These are phyloP conservation scores for Wickerhamiella shivajii DNA, from an alignment of 805 yeast species.

Conservation along the genomic window DNA sequence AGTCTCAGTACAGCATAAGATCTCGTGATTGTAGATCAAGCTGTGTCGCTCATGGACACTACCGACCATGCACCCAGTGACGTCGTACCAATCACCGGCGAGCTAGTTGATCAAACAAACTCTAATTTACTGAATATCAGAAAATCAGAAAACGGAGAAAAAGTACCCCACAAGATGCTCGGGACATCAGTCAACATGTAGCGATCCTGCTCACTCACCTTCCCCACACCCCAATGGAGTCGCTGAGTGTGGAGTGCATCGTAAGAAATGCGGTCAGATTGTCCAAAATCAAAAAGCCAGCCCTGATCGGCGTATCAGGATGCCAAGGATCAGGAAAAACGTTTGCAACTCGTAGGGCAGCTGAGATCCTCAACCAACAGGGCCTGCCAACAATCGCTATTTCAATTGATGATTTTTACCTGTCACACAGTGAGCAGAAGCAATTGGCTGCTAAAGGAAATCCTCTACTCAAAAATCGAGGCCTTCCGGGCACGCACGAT, in stretches of 20 bases:
- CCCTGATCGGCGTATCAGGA: conserved; percentile 23
- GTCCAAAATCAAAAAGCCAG: not conserved
- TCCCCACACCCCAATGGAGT: no score
- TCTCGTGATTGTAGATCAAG: no score
- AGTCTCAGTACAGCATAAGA: no score
- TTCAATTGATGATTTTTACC: conserved; percentile 79
- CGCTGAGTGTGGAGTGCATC: no score
- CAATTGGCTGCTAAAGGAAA: conserved; percentile 33
- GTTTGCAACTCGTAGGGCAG: conserved; percentile 19
- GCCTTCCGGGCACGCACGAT: conserved; percentile 93
- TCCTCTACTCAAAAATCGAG: conserved; percentile 56
- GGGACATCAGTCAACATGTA: no score
- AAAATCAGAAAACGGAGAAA: no score
- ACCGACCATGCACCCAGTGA: not conserved
- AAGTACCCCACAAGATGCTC: no score
- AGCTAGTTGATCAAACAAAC: not conserved
- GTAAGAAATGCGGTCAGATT: no score
- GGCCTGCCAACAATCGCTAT: conserved; percentile 28
- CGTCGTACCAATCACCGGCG: not conserved
- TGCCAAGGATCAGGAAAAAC: conserved; percentile 29
- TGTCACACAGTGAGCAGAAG: conserved; percentile 48
- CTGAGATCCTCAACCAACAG: conserved; percentile 22
- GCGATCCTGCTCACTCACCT: no score
- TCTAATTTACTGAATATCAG: no score
- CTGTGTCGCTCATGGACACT: no score